Evolutionary conservation across 1,284 basidiomycete species (phyloP), one percentile per base, ranked within the genome.

Genomic region (Cryptococcus amylolentus): DNA sequence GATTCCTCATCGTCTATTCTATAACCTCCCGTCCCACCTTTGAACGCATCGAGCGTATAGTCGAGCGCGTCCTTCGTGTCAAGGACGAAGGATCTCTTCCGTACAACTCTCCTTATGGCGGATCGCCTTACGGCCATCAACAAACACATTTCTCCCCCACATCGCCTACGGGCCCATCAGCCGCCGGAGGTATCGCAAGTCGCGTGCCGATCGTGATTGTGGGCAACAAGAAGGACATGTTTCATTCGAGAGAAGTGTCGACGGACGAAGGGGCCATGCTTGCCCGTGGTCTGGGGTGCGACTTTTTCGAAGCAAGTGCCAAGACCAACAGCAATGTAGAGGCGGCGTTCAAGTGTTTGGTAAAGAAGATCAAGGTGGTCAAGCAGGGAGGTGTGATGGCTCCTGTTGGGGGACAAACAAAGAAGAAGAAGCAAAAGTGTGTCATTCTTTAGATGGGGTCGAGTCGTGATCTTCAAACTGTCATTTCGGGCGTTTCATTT

Each of bases 1-100:
- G 95, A 10, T 98, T 98, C 80, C 88, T 99, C 63, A 85, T 99
- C 57, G 96, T 98, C 56, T 99, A 98, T 80, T 96, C 92, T 52
- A 97, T 99, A 76, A 91, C 93, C 53, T 94, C 92, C 46, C 85
- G 92, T 72, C 86, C 87, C 67, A 94, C 93, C 27, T 98, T 97
- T 68, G 91, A 97, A 70, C 89, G 94, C 37, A 86, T 95, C 60
- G 89, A 92, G 71, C 88, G 91, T 65, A 97, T 98, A 80, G 88
- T 93, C 65, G 90, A 95, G 77, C 91, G 93, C 49, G 95, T 97
- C 83, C 79, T 88, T 68, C 87, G 89, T 59, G 92, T 97, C 59
- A 96, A 98, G 80, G 88, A 81, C 63, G 80, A 80, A 84, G 41
- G 54, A 1, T 47, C 45, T 26, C 54, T 27, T 28, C 23, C 44